phyloP scores from a whole-genome alignment of 352 stramenopile genomes.

The Achlya hypogyna region DNA sequence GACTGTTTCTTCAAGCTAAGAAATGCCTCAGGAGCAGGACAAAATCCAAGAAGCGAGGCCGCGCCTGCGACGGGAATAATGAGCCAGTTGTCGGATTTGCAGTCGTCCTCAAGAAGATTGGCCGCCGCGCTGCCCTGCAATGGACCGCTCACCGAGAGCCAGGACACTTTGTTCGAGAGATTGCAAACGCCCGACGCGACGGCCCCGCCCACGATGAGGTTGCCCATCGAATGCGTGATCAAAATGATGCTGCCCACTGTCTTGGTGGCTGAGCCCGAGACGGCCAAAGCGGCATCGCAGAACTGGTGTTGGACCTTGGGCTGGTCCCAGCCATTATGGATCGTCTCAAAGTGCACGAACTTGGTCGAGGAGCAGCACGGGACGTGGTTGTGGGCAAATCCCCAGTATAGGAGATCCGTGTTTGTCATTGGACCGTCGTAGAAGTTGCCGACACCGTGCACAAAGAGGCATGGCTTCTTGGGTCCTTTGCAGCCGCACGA shows the following conservation, averaged over 20 bases:
- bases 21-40: neutral
- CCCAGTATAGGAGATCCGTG: constrained; percentile 22
- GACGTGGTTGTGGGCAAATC: constrained; percentile 20
- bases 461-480: constrained; percentile 31
- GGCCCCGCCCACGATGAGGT: constrained; percentile 27
- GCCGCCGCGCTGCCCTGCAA: constrained; percentile 27
- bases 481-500: neutral
- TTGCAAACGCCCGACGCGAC: constrained; percentile 24
- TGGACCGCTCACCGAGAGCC: constrained; percentile 30
- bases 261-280: constrained; percentile 8
- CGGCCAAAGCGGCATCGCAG: constrained; percentile 20
- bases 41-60: neutral
- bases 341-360: constrained; percentile 26
- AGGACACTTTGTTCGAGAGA: constrained; percentile 27
- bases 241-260: constrained; percentile 26
- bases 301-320: constrained; percentile 20
- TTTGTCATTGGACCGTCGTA: constrained; percentile 18
- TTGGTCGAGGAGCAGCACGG: constrained; percentile 27
- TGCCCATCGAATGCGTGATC: constrained; percentile 39
- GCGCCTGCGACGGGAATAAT: neutral
- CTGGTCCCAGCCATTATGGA: constrained; percentile 24
- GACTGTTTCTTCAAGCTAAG: constrained; percentile 20
- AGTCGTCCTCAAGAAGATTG: constrained; percentile 14
- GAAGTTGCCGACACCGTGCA: constrained; percentile 33
- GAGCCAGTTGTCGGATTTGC: neutral